A percentile compares a stretch with the other conserved stretches of the same genome.
phyloP scores from a whole-genome alignment of 2,329 filamentous ascomycete species.

The Macroventuria anomochaeta region DNA sequence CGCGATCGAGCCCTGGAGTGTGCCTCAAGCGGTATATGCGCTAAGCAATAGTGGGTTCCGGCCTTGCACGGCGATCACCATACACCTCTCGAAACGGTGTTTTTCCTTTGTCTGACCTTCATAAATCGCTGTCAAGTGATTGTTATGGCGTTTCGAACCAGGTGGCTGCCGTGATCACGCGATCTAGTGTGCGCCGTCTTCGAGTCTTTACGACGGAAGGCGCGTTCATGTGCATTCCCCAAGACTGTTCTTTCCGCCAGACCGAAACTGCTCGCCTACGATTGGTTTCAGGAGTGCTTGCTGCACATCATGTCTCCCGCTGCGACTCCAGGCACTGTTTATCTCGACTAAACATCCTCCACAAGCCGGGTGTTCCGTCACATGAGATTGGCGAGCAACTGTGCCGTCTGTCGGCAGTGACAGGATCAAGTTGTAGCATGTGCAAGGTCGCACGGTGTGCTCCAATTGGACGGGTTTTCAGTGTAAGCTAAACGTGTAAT shows the following conservation, averaged over 20 bases:
- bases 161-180: background rate
- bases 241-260: conserved; percentile 2
- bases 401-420: background rate
- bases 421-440: conserved; percentile 2
- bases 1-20: conserved; percentile 13
- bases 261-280: conserved; percentile 4
- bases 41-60: conserved; percentile 17
- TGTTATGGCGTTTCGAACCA: background rate
- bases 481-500: conserved; percentile 7
- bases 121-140: background rate
- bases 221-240: conserved; percentile 11
- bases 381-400: conserved; percentile 2
- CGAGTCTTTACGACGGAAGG: background rate
- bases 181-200: background rate
- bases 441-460: background rate
- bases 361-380: background rate
- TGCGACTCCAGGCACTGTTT: background rate
- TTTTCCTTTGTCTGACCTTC: conserved; percentile 5
- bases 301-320: conserved; percentile 1
- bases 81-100: conserved; percentile 7
- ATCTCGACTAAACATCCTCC: background rate
- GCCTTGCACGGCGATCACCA: conserved; percentile 17
- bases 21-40: conserved; percentile 16
- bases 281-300: conserved; percentile 6
- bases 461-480: background rate